Percentiles rank a stretch among this genome's conserved stretches.
Evolutionary conservation across 2,329 filamentous ascomycete genomes (phyloP).

Genomic region (Calonectria leucothoes): DNA sequence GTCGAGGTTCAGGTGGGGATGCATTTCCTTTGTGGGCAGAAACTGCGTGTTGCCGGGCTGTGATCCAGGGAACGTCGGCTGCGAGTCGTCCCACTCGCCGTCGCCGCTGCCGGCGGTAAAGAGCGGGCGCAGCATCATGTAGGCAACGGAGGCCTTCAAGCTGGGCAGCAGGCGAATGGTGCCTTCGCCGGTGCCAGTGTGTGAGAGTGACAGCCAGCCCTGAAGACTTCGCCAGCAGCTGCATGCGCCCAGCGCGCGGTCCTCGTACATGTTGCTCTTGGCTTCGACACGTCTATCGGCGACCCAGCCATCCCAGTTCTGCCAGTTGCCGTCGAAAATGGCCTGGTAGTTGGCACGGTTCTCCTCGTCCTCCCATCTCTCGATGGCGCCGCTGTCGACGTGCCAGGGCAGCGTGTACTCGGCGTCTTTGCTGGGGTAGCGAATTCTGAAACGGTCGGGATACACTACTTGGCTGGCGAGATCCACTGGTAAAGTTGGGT

Average conservation of each 20-base stretch:
- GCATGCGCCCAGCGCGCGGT: not conserved
- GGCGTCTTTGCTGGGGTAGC: slow-evolving; percentile 41
- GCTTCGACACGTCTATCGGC: slow-evolving; percentile 72
- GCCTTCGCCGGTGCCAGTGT: slow-evolving; percentile 75
- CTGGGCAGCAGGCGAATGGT: slow-evolving; percentile 82
- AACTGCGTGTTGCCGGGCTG: slow-evolving; percentile 74
- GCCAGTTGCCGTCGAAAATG: slow-evolving; percentile 79
- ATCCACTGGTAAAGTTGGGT: not conserved
- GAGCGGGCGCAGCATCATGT: slow-evolving; percentile 82
- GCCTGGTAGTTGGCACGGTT: slow-evolving; percentile 74
- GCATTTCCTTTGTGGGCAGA: slow-evolving; percentile 59
- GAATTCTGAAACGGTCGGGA: slow-evolving; percentile 73
- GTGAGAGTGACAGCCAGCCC: slow-evolving; percentile 82
- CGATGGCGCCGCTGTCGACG: slow-evolving; percentile 75
- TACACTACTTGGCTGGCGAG: slow-evolving; percentile 15
- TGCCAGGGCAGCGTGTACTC: slow-evolving; percentile 71
- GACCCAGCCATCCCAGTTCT: slow-evolving; percentile 83
- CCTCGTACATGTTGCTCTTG: slow-evolving; percentile 73
- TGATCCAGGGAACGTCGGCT: slow-evolving; percentile 73
- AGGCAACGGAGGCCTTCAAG: slow-evolving; percentile 76
- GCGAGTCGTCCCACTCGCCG: slow-evolving; percentile 35
- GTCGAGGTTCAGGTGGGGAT: slow-evolving; percentile 53
- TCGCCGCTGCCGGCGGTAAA: slow-evolving; percentile 63
- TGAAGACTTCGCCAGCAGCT: slow-evolving; percentile 79
- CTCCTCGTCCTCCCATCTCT: slow-evolving; percentile 74